Percentiles rank a stretch among this genome's conserved stretches.
phyloP scores from a whole-genome alignment of 2,329 filamentous ascomycete species.

The Zopfia rhizophila region DNA sequence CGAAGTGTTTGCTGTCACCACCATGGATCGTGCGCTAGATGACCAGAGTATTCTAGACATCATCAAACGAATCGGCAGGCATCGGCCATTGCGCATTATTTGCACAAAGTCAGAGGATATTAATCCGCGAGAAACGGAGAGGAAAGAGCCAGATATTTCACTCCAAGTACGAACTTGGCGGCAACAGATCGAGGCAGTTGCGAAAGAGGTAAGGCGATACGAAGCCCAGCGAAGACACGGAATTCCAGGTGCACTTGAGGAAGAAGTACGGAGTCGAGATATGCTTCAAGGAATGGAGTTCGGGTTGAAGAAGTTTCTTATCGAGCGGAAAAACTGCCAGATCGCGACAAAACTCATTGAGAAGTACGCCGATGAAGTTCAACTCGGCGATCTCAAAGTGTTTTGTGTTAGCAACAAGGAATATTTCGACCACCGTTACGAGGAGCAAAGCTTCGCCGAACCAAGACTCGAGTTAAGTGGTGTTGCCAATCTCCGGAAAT shows the following conservation, averaged over 20 bases:
- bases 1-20: constrained; percentile 22
- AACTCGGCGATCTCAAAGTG: constrained; percentile 20
- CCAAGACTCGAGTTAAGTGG: constrained; percentile 23
- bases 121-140: constrained; percentile 12
- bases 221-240: constrained; percentile 22
- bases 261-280: constrained; percentile 19
- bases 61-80: constrained; percentile 16
- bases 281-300: constrained; percentile 22
- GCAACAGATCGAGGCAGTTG: constrained; percentile 20
- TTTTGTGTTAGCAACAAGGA: constrained; percentile 24
- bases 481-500: constrained; percentile 18
- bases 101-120: constrained; percentile 23
- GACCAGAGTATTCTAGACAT: constrained; percentile 18
- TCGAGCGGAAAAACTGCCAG: constrained; percentile 20
- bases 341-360: constrained; percentile 19
- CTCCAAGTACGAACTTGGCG: constrained; percentile 20
- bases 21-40: constrained; percentile 10
- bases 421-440: constrained; percentile 22
- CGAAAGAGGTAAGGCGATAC: constrained; percentile 16
- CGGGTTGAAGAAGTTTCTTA: constrained; percentile 24
- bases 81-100: constrained; percentile 24
- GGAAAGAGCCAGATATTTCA: constrained; percentile 14
- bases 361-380: constrained; percentile 13
- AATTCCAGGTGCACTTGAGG: constrained; percentile 19
- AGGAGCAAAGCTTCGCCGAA: constrained; percentile 21